Conservation (phyloP, 805 yeast genomes). For the Teunomyces pallodes region DNA sequence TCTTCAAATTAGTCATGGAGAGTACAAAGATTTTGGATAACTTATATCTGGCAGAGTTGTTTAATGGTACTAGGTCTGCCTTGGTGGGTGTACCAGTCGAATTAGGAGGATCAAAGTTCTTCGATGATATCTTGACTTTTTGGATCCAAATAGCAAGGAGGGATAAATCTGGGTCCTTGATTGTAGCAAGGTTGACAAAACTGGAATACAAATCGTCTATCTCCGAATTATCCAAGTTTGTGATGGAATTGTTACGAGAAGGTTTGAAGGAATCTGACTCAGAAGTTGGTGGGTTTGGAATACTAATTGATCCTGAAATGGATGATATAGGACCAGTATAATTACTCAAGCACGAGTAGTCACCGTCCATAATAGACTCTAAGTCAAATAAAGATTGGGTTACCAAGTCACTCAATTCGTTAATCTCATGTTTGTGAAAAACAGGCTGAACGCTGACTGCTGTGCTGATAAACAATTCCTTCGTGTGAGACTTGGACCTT, state of each 20-base stretch:
- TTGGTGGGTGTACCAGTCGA: not conserved
- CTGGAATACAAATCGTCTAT: constrained; percentile 72
- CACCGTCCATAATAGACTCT: constrained; percentile 56
- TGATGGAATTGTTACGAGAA: constrained; percentile 5
- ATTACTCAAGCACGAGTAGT: constrained; percentile 29
- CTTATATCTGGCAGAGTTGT: constrained; percentile 18
- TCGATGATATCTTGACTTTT: constrained; percentile 29
- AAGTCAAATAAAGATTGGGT: constrained; percentile 67
- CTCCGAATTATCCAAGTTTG: constrained; percentile 37
- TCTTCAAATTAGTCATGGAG: constrained; percentile 60
- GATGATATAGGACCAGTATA: constrained; percentile 1
- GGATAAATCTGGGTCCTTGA: constrained; percentile 38
- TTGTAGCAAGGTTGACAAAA: constrained; percentile 54
- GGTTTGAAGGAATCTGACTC: not conserved
- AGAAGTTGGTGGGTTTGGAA: not conserved
- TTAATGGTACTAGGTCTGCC: constrained; percentile 7
- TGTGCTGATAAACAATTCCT: constrained; percentile 84
- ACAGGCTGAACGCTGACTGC: constrained; percentile 97
- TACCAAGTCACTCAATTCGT: constrained; percentile 75
- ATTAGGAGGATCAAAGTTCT: constrained; percentile 2
- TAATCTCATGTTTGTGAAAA: constrained; percentile 84
- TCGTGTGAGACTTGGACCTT: constrained; percentile 89
- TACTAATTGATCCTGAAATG: not conserved
- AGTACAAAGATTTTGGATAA: constrained; percentile 72
- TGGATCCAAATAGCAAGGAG: constrained; percentile 39